Evolutionary conservation across 2,329 filamentous ascomycete genomes (phyloP).

Genomic region (Elsinoe perseae): DNA sequence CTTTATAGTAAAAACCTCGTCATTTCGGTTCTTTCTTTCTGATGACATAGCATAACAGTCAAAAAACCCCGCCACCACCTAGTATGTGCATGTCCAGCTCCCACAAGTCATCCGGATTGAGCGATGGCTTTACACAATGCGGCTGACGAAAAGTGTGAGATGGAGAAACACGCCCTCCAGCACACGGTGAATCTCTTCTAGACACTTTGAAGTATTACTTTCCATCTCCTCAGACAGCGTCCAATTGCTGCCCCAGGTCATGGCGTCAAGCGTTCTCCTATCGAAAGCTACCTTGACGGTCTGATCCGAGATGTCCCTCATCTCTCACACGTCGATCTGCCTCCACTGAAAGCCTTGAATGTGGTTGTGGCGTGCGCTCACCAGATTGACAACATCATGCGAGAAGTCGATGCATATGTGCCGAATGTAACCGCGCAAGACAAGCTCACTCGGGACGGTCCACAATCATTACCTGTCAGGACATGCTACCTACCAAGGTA

Average conservation of each 20-base stretch:
- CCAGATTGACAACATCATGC: conserved; percentile 44
- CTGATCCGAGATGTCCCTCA: conserved; percentile 35
- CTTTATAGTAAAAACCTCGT: no score
- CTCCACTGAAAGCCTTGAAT: conserved; percentile 43
- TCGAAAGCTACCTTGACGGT: conserved; percentile 49
- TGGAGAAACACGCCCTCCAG: conserved; percentile 28
- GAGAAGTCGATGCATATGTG: conserved; percentile 45
- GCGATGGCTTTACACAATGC: conserved; percentile 46
- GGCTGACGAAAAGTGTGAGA: conserved; percentile 46
- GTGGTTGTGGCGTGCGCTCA: conserved; percentile 39
- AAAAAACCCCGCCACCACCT: conserved; percentile 35
- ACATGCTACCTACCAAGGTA: neutral
- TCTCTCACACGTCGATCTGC: conserved; percentile 45
- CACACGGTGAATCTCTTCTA: conserved; percentile 24
- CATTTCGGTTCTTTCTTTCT: conserved; percentile 25
- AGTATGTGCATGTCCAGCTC: conserved; percentile 39
- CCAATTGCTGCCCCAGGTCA: conserved; percentile 30
- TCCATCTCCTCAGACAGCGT: conserved; percentile 26
- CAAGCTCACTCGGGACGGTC: conserved; percentile 46
- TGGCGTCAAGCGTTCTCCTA: conserved; percentile 30
- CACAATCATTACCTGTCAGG: conserved; percentile 23
- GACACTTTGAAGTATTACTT: conserved; percentile 23
- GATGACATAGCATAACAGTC: conserved; percentile 43
- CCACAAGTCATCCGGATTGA: conserved; percentile 40
- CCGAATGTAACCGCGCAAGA: conserved; percentile 27